Evolutionary conservation across 2,329 filamentous ascomycete genomes (phyloP).

Genomic region (Paraphoma chrysanthemicola): DNA sequence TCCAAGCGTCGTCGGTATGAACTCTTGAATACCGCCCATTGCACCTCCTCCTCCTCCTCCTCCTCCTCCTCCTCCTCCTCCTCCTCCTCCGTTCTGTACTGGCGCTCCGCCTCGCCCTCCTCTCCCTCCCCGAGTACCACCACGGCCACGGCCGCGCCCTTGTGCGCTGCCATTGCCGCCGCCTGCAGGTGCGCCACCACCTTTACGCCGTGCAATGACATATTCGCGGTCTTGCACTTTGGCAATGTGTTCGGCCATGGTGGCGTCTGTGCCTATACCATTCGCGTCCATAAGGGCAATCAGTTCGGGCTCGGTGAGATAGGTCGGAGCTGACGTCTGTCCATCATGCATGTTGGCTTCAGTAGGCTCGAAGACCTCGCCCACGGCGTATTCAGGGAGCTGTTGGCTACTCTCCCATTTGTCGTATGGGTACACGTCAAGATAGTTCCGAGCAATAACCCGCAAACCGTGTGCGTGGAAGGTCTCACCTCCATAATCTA

Average conservation of each 20-base stretch:
- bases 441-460: conserved; percentile 87
- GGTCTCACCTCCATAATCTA: conserved; percentile 80
- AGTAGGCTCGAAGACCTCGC: conserved; percentile 84
- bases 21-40: conserved; percentile 72
- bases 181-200: conserved; percentile 37
- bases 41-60: conserved; percentile 53
- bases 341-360: conserved; percentile 91
- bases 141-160: conserved; percentile 53
- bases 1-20: conserved; percentile 90
- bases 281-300: conserved; percentile 98
- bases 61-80: conserved; percentile 53
- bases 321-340: conserved; percentile 83
- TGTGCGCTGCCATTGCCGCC: conserved; percentile 50
- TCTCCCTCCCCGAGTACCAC: conserved; percentile 34
- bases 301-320: conserved; percentile 92
- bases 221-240: conserved; percentile 94
- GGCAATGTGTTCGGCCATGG: conserved; percentile 97
- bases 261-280: conserved; percentile 96
- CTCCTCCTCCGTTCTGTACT: conserved; percentile 48
- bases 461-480: conserved; percentile 85
- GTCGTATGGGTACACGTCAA: conserved; percentile 95
- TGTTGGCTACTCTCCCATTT: conserved; percentile 91
- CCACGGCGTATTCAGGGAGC: conserved; percentile 78
- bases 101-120: conserved; percentile 57
- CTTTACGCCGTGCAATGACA: conserved; percentile 69